These are phyloP conservation scores for Lachancea nothofagi DNA, from an alignment of 805 yeast species.

Conservation along the genomic window DNA sequence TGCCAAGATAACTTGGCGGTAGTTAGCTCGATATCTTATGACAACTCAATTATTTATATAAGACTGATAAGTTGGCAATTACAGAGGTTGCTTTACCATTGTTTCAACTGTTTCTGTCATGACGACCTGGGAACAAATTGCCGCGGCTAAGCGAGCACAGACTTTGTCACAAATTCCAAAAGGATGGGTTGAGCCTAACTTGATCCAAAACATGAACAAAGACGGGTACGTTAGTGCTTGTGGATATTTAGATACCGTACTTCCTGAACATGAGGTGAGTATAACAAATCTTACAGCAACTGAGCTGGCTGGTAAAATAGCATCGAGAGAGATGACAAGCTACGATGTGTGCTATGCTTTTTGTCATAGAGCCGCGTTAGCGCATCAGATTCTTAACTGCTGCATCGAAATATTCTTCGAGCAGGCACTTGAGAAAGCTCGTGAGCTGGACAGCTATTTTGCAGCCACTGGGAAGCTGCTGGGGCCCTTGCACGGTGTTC, in stretches of 20 bases:
- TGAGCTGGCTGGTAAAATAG: constrained; percentile 1
- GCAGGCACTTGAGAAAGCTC: constrained; percentile 51
- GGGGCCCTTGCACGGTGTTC: constrained; percentile 66
- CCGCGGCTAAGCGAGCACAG: background rate
- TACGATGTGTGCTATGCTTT: constrained; percentile 36
- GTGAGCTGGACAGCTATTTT: constrained; percentile 37
- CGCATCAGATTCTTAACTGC: constrained; percentile 44
- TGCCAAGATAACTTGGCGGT: too few species aligned
- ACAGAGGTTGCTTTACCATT: too few species aligned
- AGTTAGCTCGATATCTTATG: too few species aligned
- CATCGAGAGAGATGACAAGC: constrained; percentile 1
- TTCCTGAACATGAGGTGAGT: constrained; percentile 1
- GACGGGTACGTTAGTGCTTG: background rate
- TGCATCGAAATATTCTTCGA: constrained; percentile 40
- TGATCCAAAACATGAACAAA: background rate
- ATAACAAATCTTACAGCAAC: constrained; percentile 2
- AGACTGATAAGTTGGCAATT: too few species aligned
- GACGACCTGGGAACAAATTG: too few species aligned
- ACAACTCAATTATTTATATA: too few species aligned
- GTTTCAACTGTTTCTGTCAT: too few species aligned
- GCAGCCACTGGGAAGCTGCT: constrained; percentile 43
- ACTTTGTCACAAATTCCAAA: constrained; percentile 2
- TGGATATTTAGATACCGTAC: constrained; percentile 2
- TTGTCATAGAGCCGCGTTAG: constrained; percentile 50
- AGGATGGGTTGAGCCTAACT: constrained; percentile 1